phyloP scores from a whole-genome alignment of 2,329 filamentous ascomycete genomes.

The Grosmannia penicillata region DNA sequence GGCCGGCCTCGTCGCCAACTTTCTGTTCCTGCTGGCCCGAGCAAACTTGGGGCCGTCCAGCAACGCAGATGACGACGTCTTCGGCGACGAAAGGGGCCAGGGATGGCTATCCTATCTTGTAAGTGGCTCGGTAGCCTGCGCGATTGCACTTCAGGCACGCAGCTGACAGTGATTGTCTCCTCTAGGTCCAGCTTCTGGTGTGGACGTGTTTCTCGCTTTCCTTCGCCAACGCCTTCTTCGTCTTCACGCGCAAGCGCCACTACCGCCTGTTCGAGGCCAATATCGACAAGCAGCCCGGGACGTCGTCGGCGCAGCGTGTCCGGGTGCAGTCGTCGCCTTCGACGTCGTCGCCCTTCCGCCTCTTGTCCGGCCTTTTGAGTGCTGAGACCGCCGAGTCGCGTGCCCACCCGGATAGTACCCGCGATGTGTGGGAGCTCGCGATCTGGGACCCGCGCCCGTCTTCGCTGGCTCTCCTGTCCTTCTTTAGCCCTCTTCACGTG shows the following conservation, averaged over 20 bases:
- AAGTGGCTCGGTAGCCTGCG: background rate
- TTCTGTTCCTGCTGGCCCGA: slow-evolving; percentile 67
- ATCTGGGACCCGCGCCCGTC: slow-evolving; percentile 89
- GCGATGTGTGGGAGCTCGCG: slow-evolving; percentile 88
- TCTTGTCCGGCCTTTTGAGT: slow-evolving; percentile 53
- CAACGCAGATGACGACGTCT: slow-evolving; percentile 55
- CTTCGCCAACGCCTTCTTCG: slow-evolving; percentile 64
- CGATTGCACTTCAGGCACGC: too few relatives aligned
- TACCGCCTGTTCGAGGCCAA: slow-evolving; percentile 86
- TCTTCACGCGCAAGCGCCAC: slow-evolving; percentile 64
- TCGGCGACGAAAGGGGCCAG: slow-evolving; percentile 40
- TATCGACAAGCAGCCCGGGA: slow-evolving; percentile 61
- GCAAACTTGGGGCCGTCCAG: slow-evolving; percentile 50
- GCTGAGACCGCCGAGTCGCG: slow-evolving; percentile 62
- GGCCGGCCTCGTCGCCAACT: slow-evolving; percentile 61
- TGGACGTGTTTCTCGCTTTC: slow-evolving; percentile 54
- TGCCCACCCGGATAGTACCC: slow-evolving; percentile 65
- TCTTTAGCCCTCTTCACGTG: slow-evolving; percentile 91
- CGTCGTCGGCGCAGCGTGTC: slow-evolving; percentile 77
- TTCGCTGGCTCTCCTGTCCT: slow-evolving; percentile 66
- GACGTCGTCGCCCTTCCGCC: slow-evolving; percentile 60
- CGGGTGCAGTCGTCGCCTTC: slow-evolving; percentile 68
- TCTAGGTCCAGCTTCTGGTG: slow-evolving; percentile 54
- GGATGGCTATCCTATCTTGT: slow-evolving; percentile 11
- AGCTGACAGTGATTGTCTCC: background rate